Conservation (phyloP, 345 rosid genomes). For the Barbarea vulgaris region DNA sequence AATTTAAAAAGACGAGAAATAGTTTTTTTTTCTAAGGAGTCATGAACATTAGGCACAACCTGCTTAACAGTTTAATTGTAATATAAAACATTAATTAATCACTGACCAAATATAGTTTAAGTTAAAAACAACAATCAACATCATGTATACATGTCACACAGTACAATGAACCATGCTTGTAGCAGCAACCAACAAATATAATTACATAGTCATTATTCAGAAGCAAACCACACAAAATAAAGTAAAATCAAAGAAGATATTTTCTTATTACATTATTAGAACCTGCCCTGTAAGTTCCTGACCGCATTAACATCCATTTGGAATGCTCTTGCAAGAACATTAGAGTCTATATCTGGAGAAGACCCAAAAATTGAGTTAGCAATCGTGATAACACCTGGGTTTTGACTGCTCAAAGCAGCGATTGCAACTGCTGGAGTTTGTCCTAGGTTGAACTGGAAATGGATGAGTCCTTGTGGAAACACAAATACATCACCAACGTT, state of each 20-base stretch:
- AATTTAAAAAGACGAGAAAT: too few relatives aligned
- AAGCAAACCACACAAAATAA: slow-evolving; percentile 1
- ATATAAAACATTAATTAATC: not conserved
- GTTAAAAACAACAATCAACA: slow-evolving; percentile 1
- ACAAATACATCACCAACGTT: slow-evolving; percentile 37
- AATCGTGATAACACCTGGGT: slow-evolving; percentile 34
- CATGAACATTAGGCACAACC: not conserved
- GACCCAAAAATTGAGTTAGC: slow-evolving; percentile 41
- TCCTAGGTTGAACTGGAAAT: slow-evolving; percentile 47
- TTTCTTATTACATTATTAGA: slow-evolving; percentile 1
- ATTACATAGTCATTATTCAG: slow-evolving; percentile 12
- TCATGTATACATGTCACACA: slow-evolving; percentile 18
- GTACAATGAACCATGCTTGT: not conserved
- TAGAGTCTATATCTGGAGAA: slow-evolving; percentile 23
- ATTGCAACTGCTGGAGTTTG: slow-evolving; percentile 34
- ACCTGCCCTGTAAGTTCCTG: slow-evolving; percentile 25
- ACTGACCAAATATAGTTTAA: not conserved
- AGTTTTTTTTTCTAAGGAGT: not conserved
- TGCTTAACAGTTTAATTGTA: not conserved
- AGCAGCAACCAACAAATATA: not conserved
- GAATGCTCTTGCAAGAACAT: slow-evolving; percentile 32
- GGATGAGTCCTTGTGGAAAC: slow-evolving; percentile 41
- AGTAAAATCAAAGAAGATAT: not conserved
- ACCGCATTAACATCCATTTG: slow-evolving; percentile 28
- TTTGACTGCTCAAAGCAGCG: slow-evolving; percentile 36